Evolutionary conservation across 2,329 filamentous ascomycete genomes (phyloP), one percentile per base, ranked within the genome.

Genomic region (Hyphodiscus sp.): DNA sequence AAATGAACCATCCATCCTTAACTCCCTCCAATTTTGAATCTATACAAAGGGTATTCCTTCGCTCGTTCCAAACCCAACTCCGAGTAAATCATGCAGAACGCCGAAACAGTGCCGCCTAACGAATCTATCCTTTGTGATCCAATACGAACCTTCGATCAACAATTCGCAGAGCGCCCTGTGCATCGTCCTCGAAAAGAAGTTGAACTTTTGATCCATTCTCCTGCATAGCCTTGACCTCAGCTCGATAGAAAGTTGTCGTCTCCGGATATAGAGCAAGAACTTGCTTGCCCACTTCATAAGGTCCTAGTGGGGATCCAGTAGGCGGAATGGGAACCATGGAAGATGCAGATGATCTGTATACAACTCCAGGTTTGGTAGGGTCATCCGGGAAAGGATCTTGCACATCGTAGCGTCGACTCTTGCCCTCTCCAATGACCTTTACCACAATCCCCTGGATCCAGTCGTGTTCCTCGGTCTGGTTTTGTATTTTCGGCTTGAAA

Each of bases 191-290:
- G 63, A 92, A 92, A 58, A 88, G 83, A 59, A 92, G 73, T 53
- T 80, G 79, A 43, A 86, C 82, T 56, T 76, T 78, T 65, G 68
- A 41, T 53, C 73, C 73, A 52, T 85, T 74, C 9, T 65, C 62
- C 15, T 64, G 50, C 75, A 81, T 84, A 38, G 84, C 84, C 71
- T 89, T 86, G 9, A 92, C 88, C 61, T 91, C 87, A 1, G 89
- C 89, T 67, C 87, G 85, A 68, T 94, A 94, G 63, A 94, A 92
- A 0, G 87, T 91, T 1, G 89, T 91, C 1, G 89, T 92, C 62
- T 90, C 85, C 0, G 89, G 89, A 65, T 94, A 94, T 54, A 90
- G 74, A 0, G 89, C 89, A 53, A 92, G 74, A 9, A 92, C 88
- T 45, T 83, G 80, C 66, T 86, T 88, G 45, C 87, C 86, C 41